A percentile compares a stretch with the other conserved stretches of the same genome.
phyloP scores from a whole-genome alignment of 768 basidiomycete species.

The Leccinum subtestaceum region DNA sequence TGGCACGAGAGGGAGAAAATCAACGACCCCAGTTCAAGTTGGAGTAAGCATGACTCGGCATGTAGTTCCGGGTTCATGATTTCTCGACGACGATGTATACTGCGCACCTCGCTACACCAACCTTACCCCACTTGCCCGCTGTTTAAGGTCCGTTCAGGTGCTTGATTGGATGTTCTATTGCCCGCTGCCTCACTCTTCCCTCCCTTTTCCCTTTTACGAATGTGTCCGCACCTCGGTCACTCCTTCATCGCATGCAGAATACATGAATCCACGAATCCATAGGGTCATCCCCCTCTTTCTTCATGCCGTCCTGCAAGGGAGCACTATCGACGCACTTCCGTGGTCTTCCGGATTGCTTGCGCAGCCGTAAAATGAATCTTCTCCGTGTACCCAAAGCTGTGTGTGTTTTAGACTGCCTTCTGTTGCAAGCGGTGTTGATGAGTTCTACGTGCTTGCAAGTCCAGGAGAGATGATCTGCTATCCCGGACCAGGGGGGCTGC shows the following conservation, averaged over 20 bases:
- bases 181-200: conserved; percentile 21
- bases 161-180: conserved; percentile 15
- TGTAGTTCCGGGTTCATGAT: conserved; percentile 11
- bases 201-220: conserved; percentile 16
- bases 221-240: conserved; percentile 11
- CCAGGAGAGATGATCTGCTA: background rate
- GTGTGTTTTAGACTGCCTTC: conserved; percentile 11
- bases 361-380: conserved; percentile 28
- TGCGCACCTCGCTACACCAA: conserved; percentile 9
- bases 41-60: conserved; percentile 9
- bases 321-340: conserved; percentile 4
- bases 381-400: conserved; percentile 13
- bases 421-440: background rate
- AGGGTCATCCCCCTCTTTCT: conserved; percentile 11
- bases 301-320: conserved; percentile 4
- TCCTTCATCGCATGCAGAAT: conserved; percentile 9
- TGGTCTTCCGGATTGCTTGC: conserved; percentile 15
- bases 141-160: conserved; percentile 27
- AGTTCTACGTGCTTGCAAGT: background rate
- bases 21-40: background rate
- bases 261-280: background rate
- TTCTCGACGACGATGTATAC: conserved; percentile 5
- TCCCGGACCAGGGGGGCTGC: background rate
- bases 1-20: conserved; percentile 4
- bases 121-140: conserved; percentile 11